These are phyloP conservation scores for Malus orientalis DNA, from an alignment of 306 rosid genomes.

Conservation along the genomic window DNA sequence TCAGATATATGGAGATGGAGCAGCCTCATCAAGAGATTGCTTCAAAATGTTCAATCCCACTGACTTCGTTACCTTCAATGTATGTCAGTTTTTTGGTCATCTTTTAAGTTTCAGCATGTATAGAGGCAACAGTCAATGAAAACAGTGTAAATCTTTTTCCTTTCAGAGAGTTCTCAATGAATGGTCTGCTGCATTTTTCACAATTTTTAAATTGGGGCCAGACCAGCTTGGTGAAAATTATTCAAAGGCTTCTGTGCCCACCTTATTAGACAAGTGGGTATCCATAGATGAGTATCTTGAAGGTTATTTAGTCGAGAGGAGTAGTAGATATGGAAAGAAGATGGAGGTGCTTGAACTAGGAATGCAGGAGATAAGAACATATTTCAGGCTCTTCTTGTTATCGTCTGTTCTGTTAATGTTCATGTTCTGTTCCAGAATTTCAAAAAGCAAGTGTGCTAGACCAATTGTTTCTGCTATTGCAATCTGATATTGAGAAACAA, in stretches of 20 bases:
- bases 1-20: slow-evolving; percentile 86
- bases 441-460: slow-evolving; percentile 72
- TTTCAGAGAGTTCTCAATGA: slow-evolving; percentile 81
- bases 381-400: slow-evolving; percentile 87
- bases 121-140: not conserved
- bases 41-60: slow-evolving; percentile 95
- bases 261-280: slow-evolving; percentile 55
- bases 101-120: not conserved
- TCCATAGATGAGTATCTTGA: slow-evolving; percentile 94
- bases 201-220: slow-evolving; percentile 73
- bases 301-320: slow-evolving; percentile 88
- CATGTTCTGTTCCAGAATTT: slow-evolving; percentile 98
- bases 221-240: slow-evolving; percentile 35
- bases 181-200: slow-evolving; percentile 92
- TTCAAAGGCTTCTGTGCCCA: slow-evolving; percentile 28
- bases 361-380: slow-evolving; percentile 96
- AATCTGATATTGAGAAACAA: slow-evolving; percentile 26
- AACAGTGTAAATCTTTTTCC: not conserved
- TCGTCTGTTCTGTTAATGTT: slow-evolving; percentile 77
- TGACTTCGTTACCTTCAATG: slow-evolving; percentile 53
- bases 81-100: slow-evolving; percentile 21
- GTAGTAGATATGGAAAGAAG: slow-evolving; percentile 92
- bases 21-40: slow-evolving; percentile 79
- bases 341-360: slow-evolving; percentile 92
- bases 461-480: slow-evolving; percentile 67